Evolutionary conservation across 331 rosid genomes (phyloP).

Genomic region (Malus hybrid): DNA sequence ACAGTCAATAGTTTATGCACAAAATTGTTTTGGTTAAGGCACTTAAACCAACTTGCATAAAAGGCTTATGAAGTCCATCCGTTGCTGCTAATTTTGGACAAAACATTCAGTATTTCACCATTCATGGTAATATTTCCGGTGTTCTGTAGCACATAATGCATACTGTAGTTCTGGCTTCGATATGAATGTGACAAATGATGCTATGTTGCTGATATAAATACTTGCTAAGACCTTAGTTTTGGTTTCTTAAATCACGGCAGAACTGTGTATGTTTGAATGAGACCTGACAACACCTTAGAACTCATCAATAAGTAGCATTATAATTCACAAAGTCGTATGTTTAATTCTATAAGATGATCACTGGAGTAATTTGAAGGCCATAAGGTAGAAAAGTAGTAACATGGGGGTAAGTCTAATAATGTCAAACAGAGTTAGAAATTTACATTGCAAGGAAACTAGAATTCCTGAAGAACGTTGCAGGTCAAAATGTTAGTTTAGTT

Average conservation of each 20-base stretch:
- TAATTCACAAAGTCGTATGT: not conserved
- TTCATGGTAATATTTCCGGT: not conserved
- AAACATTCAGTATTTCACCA: not conserved
- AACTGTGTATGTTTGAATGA: not conserved
- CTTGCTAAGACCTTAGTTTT: not conserved
- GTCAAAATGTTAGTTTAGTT: not conserved
- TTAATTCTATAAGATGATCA: not conserved
- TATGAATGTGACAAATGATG: not conserved
- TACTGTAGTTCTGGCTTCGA: not conserved
- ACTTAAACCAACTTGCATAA: not conserved
- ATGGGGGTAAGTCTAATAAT: not conserved
- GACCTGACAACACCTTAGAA: not conserved
- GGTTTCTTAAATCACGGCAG: not conserved
- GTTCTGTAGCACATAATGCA: not conserved
- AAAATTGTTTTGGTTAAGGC: not conserved
- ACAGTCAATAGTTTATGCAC: not conserved
- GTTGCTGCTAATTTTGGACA: not conserved
- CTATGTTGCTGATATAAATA: not conserved
- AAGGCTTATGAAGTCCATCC: not conserved
- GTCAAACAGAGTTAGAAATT: not conserved
- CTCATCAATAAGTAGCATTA: not conserved
- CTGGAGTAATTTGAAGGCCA: not conserved
- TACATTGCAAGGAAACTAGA: not conserved
- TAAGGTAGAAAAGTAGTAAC: not conserved
- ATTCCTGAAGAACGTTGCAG: not conserved